These are phyloP conservation scores for Stephanocyclus meneghinianus DNA, from an alignment of 352 stramenopile genomes.

Conservation along the genomic window DNA sequence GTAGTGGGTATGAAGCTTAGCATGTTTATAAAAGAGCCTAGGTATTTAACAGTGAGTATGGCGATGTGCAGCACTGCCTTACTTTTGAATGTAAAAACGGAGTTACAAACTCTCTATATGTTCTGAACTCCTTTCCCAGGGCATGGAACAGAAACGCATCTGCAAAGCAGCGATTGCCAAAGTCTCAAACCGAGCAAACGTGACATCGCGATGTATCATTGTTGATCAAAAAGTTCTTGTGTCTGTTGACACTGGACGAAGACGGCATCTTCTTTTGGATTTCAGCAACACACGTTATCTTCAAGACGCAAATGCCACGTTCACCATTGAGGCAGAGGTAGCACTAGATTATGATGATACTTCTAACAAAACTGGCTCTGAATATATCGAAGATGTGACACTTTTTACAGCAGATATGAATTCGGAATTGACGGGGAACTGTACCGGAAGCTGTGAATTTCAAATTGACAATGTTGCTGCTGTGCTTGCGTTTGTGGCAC, in stretches of 20 bases:
- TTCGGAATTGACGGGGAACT: slow-evolving; percentile 19
- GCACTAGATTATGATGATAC: slow-evolving; percentile 17
- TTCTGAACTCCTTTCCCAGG: not conserved
- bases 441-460: slow-evolving; percentile 7
- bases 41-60: slow-evolving; percentile 19
- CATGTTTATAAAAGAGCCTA: slow-evolving; percentile 34
- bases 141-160: slow-evolving; percentile 46
- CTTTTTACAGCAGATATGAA: slow-evolving; percentile 37
- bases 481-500: slow-evolving; percentile 18
- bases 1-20: slow-evolving; percentile 20
- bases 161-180: slow-evolving; percentile 38
- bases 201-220: slow-evolving; percentile 38
- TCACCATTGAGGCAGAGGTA: slow-evolving; percentile 11
- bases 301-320: slow-evolving; percentile 1
- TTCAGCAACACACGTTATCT: slow-evolving; percentile 8
- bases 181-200: slow-evolving; percentile 20
- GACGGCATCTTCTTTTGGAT: slow-evolving; percentile 4
- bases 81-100: too few relatives aligned
- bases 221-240: slow-evolving; percentile 40
- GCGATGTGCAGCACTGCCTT: too few relatives aligned
- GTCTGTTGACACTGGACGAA: slow-evolving; percentile 14
- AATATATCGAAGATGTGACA: slow-evolving; percentile 29
- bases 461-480: slow-evolving; percentile 19
- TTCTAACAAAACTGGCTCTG: slow-evolving; percentile 8
- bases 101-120: too few relatives aligned